Evolutionary conservation across 1,284 basidiomycete genomes (phyloP).

Genomic region (Mycosarcoma maydis): DNA sequence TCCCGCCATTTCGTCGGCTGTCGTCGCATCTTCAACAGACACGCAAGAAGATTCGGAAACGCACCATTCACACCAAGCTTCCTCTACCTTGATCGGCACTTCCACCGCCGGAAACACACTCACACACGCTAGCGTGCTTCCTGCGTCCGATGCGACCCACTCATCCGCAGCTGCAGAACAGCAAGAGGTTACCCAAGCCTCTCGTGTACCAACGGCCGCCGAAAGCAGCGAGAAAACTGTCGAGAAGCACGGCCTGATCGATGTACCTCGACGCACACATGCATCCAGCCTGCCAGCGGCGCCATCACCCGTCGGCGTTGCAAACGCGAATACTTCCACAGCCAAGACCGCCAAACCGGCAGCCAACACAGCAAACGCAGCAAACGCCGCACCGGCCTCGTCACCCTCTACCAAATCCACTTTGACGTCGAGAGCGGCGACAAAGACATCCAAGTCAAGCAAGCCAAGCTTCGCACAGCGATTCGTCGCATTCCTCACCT

Average conservation of each 20-base stretch:
- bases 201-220: constrained; percentile 1
- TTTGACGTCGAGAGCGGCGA: constrained; percentile 8
- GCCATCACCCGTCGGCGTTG: not conserved
- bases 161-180: not conserved
- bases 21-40: not conserved
- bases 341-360: not conserved
- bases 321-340: not conserved
- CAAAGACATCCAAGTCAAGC: not conserved
- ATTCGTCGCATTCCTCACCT: constrained; percentile 51
- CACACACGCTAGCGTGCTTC: constrained; percentile 2
- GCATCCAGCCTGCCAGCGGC: not conserved
- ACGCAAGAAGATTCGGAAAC: not conserved
- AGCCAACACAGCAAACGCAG: not conserved
- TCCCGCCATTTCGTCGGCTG: constrained; percentile 2
- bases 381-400: not conserved
- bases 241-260: constrained; percentile 35
- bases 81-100: constrained; percentile 29
- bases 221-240: constrained; percentile 36
- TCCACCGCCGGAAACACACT: constrained; percentile 30
- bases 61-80: constrained; percentile 35
- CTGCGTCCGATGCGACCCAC: not conserved
- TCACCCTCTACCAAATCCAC: constrained; percentile 2
- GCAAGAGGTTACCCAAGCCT: not conserved
- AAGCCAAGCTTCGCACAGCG: constrained; percentile 30
- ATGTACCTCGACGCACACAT: constrained; percentile 24